Base-by-base conservation (phyloP, 768 basidiomycete genomes). In the Boletus rubroflammeus region DNA sequence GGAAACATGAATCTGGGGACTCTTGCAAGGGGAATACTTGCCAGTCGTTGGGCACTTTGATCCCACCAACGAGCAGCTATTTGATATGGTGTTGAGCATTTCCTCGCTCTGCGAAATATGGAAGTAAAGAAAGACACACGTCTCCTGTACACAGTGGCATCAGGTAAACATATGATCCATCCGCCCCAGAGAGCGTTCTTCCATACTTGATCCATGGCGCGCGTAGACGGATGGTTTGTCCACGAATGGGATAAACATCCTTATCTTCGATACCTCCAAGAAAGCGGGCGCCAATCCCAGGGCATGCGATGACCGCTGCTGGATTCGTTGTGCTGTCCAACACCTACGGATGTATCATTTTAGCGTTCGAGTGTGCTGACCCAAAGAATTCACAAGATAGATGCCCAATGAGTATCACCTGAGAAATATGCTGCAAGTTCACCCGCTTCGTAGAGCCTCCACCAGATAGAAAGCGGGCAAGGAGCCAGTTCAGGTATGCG, bases 361-460 rank as follows among this genome's bases (percentile, higher is more conserved):
- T 14, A 40, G 0, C 4, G 5, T 35, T 23, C 14, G 48, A 44
- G 40, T 10, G 13, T 25, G 4, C 28, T 7, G 14, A 39, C 11
- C 6, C 9, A 9, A 23, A 36, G 15, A 9, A 13, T 21, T 28
- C 26, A 14, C 19, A 23, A 29, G 7, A 38, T 8, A 43, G 17
- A 26, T 29, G 17, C 10, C 39, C 1, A 17, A 39, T 23, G 14
- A 57, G 31, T 53, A 59, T 8, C 51, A 90, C 74, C 63, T 90
- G 84, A 31, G 76, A 72, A 55, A 93, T 78, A 56, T 91, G 88
- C 57, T 85, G 85, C 3, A 92, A 72, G 9, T 78, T 70, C 4
- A 76, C 79, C 2, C 84, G 85, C 6, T 84, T 72, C 43, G 81
- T 73, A 2, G 70, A 69, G 0, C 91, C 91, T n/a, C 90, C 90